Conservation (phyloP, 2,329 filamentous ascomycete species). For the Diaporthe capsici region DNA sequence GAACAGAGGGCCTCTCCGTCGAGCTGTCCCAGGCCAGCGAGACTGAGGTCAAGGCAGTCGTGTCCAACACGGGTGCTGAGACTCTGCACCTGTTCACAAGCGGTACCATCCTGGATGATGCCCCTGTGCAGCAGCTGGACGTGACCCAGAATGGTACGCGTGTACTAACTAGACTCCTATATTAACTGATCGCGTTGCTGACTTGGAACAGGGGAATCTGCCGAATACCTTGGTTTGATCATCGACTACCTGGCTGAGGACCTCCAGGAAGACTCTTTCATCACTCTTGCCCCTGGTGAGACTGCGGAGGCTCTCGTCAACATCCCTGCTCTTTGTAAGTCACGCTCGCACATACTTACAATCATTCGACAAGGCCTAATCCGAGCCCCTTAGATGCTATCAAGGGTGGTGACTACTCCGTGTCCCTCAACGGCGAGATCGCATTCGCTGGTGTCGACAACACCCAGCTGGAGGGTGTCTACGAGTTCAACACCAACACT, state of each 20-base stretch:
- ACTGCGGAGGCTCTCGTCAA: conserved; percentile 25
- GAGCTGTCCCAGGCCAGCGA: conserved; percentile 26
- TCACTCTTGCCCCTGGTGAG: conserved; percentile 34
- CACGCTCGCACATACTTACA: neutral
- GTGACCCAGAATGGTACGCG: conserved; percentile 21
- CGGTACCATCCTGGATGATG: conserved; percentile 32
- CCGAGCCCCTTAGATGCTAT: neutral
- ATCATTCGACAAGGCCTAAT: neutral
- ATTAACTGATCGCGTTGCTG: no score
- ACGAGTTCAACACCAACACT: conserved; percentile 34
- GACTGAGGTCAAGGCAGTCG: conserved; percentile 22
- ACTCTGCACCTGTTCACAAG: conserved; percentile 27
- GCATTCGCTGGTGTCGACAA: conserved; percentile 17
- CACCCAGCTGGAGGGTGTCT: conserved; percentile 28
- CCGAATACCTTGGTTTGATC: conserved; percentile 26
- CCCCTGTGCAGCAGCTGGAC: conserved; percentile 27
- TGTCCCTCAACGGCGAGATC: conserved; percentile 23
- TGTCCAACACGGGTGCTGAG: conserved; percentile 30
- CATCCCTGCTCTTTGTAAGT: conserved; percentile 33
- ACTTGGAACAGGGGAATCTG: neutral
- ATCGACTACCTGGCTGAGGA: conserved; percentile 22
- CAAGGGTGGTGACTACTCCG: conserved; percentile 30
- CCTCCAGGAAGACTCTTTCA: conserved; percentile 24
- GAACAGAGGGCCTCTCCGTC: conserved; percentile 3
- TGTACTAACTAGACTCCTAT: no score